Conservation (phyloP, 768 basidiomycete genomes). For the Leccinum aurantiacum region DNA sequence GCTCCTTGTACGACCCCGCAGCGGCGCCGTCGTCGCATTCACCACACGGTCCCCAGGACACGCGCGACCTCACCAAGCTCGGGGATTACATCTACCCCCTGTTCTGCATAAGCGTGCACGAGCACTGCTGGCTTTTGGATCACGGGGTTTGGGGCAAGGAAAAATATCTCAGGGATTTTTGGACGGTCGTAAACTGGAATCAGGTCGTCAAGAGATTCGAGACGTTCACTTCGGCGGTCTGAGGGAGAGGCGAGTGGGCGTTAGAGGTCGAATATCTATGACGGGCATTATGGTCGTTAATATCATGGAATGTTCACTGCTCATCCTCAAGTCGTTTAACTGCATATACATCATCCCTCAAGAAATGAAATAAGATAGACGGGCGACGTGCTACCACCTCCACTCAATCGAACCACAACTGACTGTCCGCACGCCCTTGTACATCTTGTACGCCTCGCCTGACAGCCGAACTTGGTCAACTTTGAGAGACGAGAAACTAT, state of each 20-base stretch:
- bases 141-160: constrained; percentile 93
- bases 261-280: constrained; percentile 7
- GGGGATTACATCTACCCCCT: constrained; percentile 69
- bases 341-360: constrained; percentile 12
- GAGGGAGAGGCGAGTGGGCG: constrained; percentile 5
- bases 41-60: constrained; percentile 15
- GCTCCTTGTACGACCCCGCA: constrained; percentile 30
- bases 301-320: constrained; percentile 17
- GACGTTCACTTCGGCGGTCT: constrained; percentile 19
- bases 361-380: background rate
- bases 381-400: constrained; percentile 28
- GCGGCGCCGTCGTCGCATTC: constrained; percentile 1
- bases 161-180: constrained; percentile 79
- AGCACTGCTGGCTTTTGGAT: constrained; percentile 87
- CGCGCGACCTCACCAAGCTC: constrained; percentile 28
- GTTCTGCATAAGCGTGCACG: constrained; percentile 76
- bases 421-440: constrained; percentile 81
- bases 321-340: constrained; percentile 15
- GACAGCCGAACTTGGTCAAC: constrained; percentile 82
- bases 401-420: constrained; percentile 32
- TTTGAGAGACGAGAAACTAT: constrained; percentile 78
- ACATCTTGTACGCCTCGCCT: constrained; percentile 84
- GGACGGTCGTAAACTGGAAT: constrained; percentile 79
- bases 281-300: constrained; percentile 4
- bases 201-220: constrained; percentile 44